A percentile compares a stretch with the other conserved stretches of the same genome.
phyloP scores from a whole-genome alignment of 495 filamentous ascomycete genomes.

The Aspergillus funiculosus region DNA sequence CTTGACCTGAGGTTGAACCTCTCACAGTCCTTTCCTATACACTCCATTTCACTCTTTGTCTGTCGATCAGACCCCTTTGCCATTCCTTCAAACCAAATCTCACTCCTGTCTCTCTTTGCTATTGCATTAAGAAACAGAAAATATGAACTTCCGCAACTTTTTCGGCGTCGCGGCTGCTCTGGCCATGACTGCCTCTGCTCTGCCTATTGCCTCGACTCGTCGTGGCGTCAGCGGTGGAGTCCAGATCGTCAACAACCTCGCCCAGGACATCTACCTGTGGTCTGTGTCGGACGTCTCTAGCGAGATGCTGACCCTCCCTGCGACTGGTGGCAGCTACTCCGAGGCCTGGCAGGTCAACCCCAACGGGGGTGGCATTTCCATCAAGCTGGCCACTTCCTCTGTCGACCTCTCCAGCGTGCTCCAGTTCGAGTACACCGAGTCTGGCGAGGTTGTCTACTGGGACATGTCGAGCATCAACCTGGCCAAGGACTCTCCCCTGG shows the following conservation, averaged over 20 bases:
- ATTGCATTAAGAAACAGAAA: no score
- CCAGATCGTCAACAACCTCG: conserved; percentile 28
- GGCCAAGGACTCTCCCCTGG: conserved; percentile 15
- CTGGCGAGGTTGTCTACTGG: conserved; percentile 36
- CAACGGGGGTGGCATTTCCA: conserved; percentile 40
- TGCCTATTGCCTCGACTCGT: not conserved
- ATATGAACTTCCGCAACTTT: conserved; percentile 11
- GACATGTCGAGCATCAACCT: conserved; percentile 34
- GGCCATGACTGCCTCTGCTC: conserved; percentile 4
- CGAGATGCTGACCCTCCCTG: conserved; percentile 26
- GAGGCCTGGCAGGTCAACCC: conserved; percentile 37
- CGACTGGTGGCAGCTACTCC: conserved; percentile 29
- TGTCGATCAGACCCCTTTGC: conserved; percentile 8
- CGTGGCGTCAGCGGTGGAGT: conserved; percentile 9
- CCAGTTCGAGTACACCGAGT: conserved; percentile 44
- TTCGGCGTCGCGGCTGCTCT: conserved; percentile 1
- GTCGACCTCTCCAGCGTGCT: conserved; percentile 31
- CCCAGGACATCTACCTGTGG: conserved; percentile 37
- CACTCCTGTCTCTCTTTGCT: not conserved
- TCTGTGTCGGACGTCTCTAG: conserved; percentile 29
- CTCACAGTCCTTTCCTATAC: conserved; percentile 6
- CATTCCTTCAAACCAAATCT: conserved; percentile 5
- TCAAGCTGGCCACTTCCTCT: conserved; percentile 34
- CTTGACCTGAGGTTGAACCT: conserved; percentile 14
- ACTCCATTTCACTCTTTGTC: conserved; percentile 10